Evolutionary conservation across 2,329 filamentous ascomycete species (phyloP).

Genomic region (Emmonsiellopsis sp.): DNA sequence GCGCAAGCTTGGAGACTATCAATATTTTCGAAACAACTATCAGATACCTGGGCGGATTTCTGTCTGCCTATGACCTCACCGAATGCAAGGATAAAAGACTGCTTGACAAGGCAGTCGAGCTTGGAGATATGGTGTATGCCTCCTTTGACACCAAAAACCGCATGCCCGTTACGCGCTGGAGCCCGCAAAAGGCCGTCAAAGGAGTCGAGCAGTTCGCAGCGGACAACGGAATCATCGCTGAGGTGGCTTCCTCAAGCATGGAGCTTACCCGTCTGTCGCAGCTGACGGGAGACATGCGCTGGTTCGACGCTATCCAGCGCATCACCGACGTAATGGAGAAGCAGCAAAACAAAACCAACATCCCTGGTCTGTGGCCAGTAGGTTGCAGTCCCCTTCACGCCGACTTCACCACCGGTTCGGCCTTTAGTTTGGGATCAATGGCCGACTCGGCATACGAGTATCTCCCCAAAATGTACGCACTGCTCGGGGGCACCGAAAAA

Average conservation of each 20-base stretch:
- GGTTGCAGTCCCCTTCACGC: constrained; percentile 1
- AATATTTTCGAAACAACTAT: constrained; percentile 45
- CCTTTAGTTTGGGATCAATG: constrained; percentile 43
- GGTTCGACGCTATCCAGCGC: constrained; percentile 28
- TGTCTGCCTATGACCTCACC: constrained; percentile 46
- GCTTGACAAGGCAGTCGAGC: constrained; percentile 44
- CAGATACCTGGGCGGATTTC: constrained; percentile 43
- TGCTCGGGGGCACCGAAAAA: constrained; percentile 61
- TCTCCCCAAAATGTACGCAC: constrained; percentile 56
- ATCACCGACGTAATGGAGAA: constrained; percentile 26
- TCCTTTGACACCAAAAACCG: constrained; percentile 26
- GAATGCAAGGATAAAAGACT: constrained; percentile 47
- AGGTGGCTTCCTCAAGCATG: constrained; percentile 30
- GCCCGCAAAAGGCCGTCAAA: neutral
- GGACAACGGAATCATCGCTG: constrained; percentile 30
- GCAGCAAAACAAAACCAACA: constrained; percentile 24
- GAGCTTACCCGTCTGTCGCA: constrained; percentile 35
- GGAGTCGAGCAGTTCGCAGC: constrained; percentile 63
- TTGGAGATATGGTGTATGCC: constrained; percentile 46
- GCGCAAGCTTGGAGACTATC: constrained; percentile 11
- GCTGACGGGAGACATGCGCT: constrained; percentile 27
- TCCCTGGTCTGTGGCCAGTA: constrained; percentile 33
- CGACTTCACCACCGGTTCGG: neutral
- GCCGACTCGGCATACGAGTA: constrained; percentile 51
- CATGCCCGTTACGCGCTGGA: constrained; percentile 27